Evolutionary conservation across 2,329 filamentous ascomycete species (phyloP), one percentile per base, ranked within the genome.

Genomic region (Claviceps paspali): DNA sequence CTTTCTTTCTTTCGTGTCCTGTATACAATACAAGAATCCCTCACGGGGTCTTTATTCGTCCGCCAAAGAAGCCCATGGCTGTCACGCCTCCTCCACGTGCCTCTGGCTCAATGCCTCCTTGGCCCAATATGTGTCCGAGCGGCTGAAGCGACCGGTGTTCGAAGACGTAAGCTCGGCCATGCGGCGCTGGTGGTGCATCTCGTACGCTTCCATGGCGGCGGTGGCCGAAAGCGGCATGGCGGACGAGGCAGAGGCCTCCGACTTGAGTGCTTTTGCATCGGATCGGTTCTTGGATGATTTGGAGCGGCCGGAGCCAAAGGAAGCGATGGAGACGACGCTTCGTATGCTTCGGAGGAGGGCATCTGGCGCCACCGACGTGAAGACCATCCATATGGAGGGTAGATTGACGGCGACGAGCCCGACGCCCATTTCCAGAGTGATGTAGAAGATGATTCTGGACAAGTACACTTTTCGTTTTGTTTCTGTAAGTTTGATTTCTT

Each of bases 301-400:
- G 4, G 38, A 39, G 15, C 26, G 21, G 9, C 33, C 17, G 7
- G 33, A 39, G 19, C 33, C 23, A 3, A 38, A 15, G 4, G 42
- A 44, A 12, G 31, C 35, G 6, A 44, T 28, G 8, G 42, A 44
- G 2, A 44, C 22, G 8, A 40, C 37, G 27, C 42, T 44, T 24
- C 38, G 38, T 22, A 44, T 35, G 22, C 40, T 42, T 18, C 37
- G 40, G 18, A 40, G 27, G n/a, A 42, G n/a, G 18, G 36, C 37
- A 21, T 44, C 42, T 9, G 42, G 42, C 5, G 37, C 34, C 4
- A 42, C 18, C 8, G 37, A 35, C 6, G 28, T 35, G 17, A 44
- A 42, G 10, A 40, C 38, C 15, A 44, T 22, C 38, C 40, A 42
- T 17, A 40, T 30, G n/a, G 42, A 44, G 10, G 42, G 42, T 6